These are phyloP conservation scores for Termitomyces sp. DNA, from an alignment of 768 basidiomycete species.

Conservation along the genomic window DNA sequence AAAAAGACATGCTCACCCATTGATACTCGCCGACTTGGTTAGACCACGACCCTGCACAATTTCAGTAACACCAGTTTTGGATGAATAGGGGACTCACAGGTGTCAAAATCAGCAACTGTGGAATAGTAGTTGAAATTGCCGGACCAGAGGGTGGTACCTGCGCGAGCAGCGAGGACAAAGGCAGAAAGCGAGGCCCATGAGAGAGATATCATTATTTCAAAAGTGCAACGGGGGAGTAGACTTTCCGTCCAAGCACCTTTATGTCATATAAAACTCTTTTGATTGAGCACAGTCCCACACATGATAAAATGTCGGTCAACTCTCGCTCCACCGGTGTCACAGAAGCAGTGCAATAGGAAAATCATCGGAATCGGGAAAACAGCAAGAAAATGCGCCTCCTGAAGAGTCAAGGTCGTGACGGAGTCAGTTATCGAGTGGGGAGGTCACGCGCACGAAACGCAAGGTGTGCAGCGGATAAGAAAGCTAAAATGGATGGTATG, in stretches of 20 bases:
- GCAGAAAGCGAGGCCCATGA: slow-evolving; percentile 29
- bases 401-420: slow-evolving; percentile 3
- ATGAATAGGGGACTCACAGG: slow-evolving; percentile 30
- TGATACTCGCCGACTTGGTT: slow-evolving; percentile 51
- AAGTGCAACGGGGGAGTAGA: background rate
- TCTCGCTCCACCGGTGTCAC: slow-evolving; percentile 20
- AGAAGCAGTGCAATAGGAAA: slow-evolving; percentile 25
- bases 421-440: slow-evolving; percentile 13
- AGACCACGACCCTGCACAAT: slow-evolving; percentile 46
- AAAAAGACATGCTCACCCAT: slow-evolving; percentile 34
- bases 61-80: background rate
- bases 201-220: slow-evolving; percentile 22
- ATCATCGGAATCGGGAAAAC: slow-evolving; percentile 32
- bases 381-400: slow-evolving; percentile 7
- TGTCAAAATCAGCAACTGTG: slow-evolving; percentile 45
- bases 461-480: slow-evolving; percentile 19
- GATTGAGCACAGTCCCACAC: background rate
- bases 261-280: slow-evolving; percentile 3
- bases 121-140: slow-evolving; percentile 48
- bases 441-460: slow-evolving; percentile 17
- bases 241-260: background rate
- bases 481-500: slow-evolving; percentile 16
- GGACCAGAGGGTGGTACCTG: slow-evolving; percentile 50
- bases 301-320: slow-evolving; percentile 28
- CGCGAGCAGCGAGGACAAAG: slow-evolving; percentile 29